These are phyloP conservation scores for Salisapilia sapeloensis DNA, from an alignment of 352 stramenopile species.

Conservation along the genomic window DNA sequence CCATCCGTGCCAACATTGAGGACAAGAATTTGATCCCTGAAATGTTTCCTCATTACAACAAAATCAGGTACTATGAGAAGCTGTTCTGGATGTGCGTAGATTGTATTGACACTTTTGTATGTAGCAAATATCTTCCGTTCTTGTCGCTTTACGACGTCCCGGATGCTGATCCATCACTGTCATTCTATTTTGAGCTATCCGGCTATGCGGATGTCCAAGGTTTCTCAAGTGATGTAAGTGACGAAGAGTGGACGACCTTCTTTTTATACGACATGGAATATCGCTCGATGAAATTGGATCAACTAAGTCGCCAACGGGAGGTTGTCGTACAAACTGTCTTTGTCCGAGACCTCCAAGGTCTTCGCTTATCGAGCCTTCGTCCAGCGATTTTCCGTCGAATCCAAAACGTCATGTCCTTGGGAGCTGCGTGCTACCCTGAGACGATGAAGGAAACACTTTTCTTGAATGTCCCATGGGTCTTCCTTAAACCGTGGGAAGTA, in stretches of 20 bases:
- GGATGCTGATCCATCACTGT: constrained; percentile 14
- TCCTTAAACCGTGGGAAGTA: constrained; percentile 45
- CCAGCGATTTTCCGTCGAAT: constrained; percentile 29
- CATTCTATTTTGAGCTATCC: constrained; percentile 59
- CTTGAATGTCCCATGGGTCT: constrained; percentile 50
- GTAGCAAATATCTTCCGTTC: constrained; percentile 28
- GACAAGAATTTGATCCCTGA: constrained; percentile 22
- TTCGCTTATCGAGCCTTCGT: constrained; percentile 41
- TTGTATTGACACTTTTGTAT: not conserved
- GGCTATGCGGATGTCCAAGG: constrained; percentile 41
- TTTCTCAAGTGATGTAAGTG: constrained; percentile 31
- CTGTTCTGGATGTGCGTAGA: not conserved
- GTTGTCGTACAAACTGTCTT: constrained; percentile 37
- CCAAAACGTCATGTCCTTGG: constrained; percentile 18
- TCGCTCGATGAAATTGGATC: constrained; percentile 38
- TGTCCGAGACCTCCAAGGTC: constrained; percentile 44
- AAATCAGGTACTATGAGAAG: constrained; percentile 21
- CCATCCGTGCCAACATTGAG: constrained; percentile 33
- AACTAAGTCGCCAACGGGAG: constrained; percentile 36
- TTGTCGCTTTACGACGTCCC: constrained; percentile 40
- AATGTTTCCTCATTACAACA: constrained; percentile 47
- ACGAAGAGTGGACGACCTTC: constrained; percentile 56
- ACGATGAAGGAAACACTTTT: constrained; percentile 33
- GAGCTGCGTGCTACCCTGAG: constrained; percentile 48
- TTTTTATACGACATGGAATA: constrained; percentile 64